These are phyloP conservation scores for Vanilla planifolia DNA, from an alignment of 106 monocot species.

Conservation along the genomic window DNA sequence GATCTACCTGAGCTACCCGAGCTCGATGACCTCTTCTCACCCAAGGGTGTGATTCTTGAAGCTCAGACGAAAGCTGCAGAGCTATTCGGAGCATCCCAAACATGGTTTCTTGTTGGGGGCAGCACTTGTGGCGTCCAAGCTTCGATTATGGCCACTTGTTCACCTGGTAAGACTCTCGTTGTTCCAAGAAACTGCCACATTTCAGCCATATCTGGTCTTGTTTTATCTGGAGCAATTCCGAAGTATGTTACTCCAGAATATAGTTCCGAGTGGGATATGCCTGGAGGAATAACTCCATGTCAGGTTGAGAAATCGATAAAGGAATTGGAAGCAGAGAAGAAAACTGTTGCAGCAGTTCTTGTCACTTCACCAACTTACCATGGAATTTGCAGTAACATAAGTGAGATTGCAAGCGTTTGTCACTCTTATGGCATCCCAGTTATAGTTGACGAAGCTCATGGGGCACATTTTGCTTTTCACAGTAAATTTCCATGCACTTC, in stretches of 20 bases:
- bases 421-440: slow-evolving; percentile 51
- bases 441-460: slow-evolving; percentile 88
- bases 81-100: slow-evolving; percentile 62
- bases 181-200: slow-evolving; percentile 74
- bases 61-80: slow-evolving; percentile 60
- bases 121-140: slow-evolving; percentile 85
- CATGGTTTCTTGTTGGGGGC: slow-evolving; percentile 92
- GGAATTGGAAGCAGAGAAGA: slow-evolving; percentile 37
- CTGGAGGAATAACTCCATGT: slow-evolving; percentile 46
- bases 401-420: slow-evolving; percentile 42
- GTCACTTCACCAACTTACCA: slow-evolving; percentile 87
- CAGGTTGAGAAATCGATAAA: slow-evolving; percentile 54
- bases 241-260: slow-evolving; percentile 73
- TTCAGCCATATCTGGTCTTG: slow-evolving; percentile 59
- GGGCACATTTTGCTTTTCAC: slow-evolving; percentile 78
- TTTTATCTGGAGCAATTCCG: slow-evolving; percentile 63
- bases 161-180: slow-evolving; percentile 52
- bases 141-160: slow-evolving; percentile 83
- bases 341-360: slow-evolving; percentile 50
- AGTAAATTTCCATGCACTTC: slow-evolving; percentile 45
- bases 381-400: slow-evolving; percentile 69
- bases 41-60: slow-evolving; percentile 65
- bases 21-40: slow-evolving; percentile 78
- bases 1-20: slow-evolving; percentile 78
- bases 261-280: slow-evolving; percentile 59